Evolutionary conservation across 805 yeast genomes (phyloP).

Genomic region (Candida jianshihensis): DNA sequence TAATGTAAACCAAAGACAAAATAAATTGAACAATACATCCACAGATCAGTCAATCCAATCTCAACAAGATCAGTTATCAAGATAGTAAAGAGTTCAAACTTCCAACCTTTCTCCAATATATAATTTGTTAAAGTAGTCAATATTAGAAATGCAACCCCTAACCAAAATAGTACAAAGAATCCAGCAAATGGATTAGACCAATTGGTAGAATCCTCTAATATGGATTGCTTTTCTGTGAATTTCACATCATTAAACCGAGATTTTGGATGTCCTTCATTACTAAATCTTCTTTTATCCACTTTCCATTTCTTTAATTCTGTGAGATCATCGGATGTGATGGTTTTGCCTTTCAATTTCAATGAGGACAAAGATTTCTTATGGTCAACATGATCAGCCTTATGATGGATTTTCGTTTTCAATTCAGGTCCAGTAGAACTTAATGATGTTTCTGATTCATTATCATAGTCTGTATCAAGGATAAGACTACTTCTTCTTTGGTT

Average conservation of each 20-base stretch:
- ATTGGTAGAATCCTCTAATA: conserved; percentile 17
- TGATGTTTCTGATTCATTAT: too few relatives aligned
- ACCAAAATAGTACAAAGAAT: conserved; percentile 75
- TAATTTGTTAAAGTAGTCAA: conserved; percentile 49
- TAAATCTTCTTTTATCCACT: conserved; percentile 14
- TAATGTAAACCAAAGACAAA: conserved; percentile 53
- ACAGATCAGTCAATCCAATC: conserved; percentile 68
- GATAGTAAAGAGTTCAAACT: conserved; percentile 49
- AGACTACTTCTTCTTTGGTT: not conserved
- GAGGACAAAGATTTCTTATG: too few relatives aligned
- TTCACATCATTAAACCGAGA: conserved; percentile 22
- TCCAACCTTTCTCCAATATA: conserved; percentile 38
- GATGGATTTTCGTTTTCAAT: too few relatives aligned
- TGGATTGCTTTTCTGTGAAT: conserved; percentile 12
- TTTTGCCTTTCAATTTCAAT: conserved; percentile 1
- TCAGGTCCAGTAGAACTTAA: too few relatives aligned
- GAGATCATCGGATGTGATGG: conserved; percentile 14
- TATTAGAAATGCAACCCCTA: conserved; percentile 36
- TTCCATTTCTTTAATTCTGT: conserved; percentile 12
- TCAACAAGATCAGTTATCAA: conserved; percentile 55
- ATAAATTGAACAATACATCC: conserved; percentile 67
- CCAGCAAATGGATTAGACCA: conserved; percentile 51
- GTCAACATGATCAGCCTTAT: too few relatives aligned
- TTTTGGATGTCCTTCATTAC: conserved; percentile 19
- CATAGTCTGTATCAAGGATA: not conserved